Percentiles rank a stretch among this genome's conserved stretches.
phyloP scores from a whole-genome alignment of 208 protist genomes.

The Borovskyia barvae region DNA sequence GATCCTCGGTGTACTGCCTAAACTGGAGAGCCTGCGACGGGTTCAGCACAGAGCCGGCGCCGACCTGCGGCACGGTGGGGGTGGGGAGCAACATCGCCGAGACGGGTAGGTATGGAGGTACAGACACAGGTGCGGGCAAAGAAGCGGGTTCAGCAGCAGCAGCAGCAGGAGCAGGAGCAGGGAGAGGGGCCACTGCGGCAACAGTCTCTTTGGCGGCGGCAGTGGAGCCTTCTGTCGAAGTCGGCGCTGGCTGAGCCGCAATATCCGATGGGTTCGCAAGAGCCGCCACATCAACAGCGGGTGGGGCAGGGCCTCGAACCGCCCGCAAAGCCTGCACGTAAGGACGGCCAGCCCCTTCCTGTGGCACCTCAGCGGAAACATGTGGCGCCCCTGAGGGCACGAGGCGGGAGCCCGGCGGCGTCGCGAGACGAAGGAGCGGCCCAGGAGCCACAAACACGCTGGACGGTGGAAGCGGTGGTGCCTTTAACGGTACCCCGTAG shows the following conservation, averaged over 20 bases:
- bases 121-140: too few species aligned
- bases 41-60: constrained; percentile 27
- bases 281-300: constrained; percentile 13
- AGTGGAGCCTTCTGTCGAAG: too few species aligned
- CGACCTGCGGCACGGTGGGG: background rate
- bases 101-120: constrained; percentile 1
- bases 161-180: too few species aligned
- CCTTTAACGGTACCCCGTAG: constrained; percentile 8
- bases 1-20: constrained; percentile 59
- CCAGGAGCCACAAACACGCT: constrained; percentile 54
- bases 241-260: too few species aligned
- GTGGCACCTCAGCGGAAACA: background rate
- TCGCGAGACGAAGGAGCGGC: constrained; percentile 32
- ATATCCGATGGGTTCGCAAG: too few species aligned
- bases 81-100: background rate
- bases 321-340: constrained; percentile 22
- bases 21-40: constrained; percentile 52
- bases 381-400: background rate
- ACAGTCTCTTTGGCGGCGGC: too few species aligned
- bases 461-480: constrained; percentile 54
- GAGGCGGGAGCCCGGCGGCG: background rate
- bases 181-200: too few species aligned
- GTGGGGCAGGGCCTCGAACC: constrained; percentile 4
- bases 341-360: background rate
- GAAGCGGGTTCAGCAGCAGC: too few species aligned